Evolutionary conservation across 1,284 basidiomycete genomes (phyloP).

Genomic region (Boletus holoroseus): DNA sequence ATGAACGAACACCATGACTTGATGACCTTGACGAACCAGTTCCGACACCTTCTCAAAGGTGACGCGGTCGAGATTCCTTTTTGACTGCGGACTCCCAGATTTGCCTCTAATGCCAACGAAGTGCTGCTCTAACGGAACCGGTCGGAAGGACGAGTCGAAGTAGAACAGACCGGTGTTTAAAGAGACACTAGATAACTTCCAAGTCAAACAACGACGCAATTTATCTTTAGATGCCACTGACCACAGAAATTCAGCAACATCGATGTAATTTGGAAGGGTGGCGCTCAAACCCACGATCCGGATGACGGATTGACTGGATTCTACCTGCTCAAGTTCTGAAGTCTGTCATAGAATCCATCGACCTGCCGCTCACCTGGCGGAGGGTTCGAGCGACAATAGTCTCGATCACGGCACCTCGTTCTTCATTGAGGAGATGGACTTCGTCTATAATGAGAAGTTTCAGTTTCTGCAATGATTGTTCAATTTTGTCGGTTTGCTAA

Average conservation of each 20-base stretch:
- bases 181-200: conserved; percentile 61
- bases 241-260: conserved; percentile 95
- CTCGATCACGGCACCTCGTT: conserved; percentile 97
- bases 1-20: conserved; percentile 99
- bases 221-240: conserved; percentile 29
- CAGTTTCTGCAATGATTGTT: conserved; percentile 57
- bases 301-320: conserved; percentile 94
- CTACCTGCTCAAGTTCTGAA: conserved; percentile 54
- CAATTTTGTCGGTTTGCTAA: background rate
- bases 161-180: conserved; percentile 92
- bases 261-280: conserved; percentile 95
- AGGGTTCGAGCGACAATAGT: conserved; percentile 96
- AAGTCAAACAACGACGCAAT: conserved; percentile 4
- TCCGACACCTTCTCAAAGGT: conserved; percentile 89
- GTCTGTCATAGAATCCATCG: background rate
- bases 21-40: conserved; percentile 83
- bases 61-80: conserved; percentile 85
- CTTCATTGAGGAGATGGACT: conserved; percentile 96
- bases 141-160: conserved; percentile 97
- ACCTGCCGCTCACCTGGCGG: conserved; percentile 57
- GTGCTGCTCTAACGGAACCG: conserved; percentile 96
- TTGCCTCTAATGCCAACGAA: conserved; percentile 97
- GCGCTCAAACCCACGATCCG: conserved; percentile 99
- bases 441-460: conserved; percentile 98
- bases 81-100: conserved; percentile 66